A percentile compares a stretch with the other conserved stretches of the same genome.
These are phyloP conservation scores for Quercus tomentella DNA, from an alignment of 331 rosid species.

Conservation along the genomic window DNA sequence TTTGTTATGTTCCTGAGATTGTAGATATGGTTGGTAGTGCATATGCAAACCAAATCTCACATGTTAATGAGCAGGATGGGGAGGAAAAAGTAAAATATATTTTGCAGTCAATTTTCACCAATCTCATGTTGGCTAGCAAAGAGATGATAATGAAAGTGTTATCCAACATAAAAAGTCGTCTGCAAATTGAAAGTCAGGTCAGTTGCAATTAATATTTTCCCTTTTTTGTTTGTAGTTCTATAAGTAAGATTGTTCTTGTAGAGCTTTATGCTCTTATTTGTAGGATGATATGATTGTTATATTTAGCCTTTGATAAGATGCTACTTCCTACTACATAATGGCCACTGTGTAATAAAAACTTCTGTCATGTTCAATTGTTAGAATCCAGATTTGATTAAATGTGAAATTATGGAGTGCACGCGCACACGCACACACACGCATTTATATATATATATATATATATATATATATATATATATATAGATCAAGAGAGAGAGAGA, in stretches of 20 bases:
- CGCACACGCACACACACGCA: no score
- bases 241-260: neutral
- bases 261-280: neutral
- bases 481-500: neutral
- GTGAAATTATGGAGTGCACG: neutral
- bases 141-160: conserved; percentile 45
- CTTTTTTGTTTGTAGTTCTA: neutral
- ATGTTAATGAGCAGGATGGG: conserved; percentile 39
- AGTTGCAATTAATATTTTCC: neutral
- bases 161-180: conserved; percentile 53
- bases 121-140: conserved; percentile 72
- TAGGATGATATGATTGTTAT: neutral
- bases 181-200: conserved; percentile 68
- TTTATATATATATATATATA: no score
- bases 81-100: conserved; percentile 53
- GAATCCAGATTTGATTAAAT: neutral
- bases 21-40: conserved; percentile 56
- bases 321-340: neutral
- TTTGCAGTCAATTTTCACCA: conserved; percentile 61
- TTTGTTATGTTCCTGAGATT: conserved; percentile 74
- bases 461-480: neutral
- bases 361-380: neutral
- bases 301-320: neutral
- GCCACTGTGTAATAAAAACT: neutral
- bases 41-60: conserved; percentile 46